Base-by-base conservation (phyloP, 2,329 filamentous ascomycete genomes). In the Epichloe sp. region DNA sequence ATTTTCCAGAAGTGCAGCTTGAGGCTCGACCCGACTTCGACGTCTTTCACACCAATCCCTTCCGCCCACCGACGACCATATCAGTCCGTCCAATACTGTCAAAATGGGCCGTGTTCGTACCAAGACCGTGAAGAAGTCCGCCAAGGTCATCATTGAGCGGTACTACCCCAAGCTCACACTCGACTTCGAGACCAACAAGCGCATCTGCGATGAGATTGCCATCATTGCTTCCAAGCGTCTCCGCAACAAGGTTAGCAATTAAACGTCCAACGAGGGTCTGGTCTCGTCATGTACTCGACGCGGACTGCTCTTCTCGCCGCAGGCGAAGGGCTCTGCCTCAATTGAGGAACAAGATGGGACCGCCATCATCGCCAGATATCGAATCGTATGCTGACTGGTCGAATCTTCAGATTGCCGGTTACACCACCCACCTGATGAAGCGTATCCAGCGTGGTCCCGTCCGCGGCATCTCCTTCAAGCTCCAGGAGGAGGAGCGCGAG, bases 111-210 rank as follows among this genome's bases (percentile, higher is more conserved):
- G 79, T 72, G 80, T 83, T 71, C 78, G 80, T 62, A 83, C 80
- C 61, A 83, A 83, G 77, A 83, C 80, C 57, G 78, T 81, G 63
- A 82, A 82, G 78, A 81, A 80, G 77, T 80, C 77, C 80, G 90
- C 93, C 79, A 98, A 98, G 87, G 89, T 96, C 82, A 91, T 97
- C 79, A 97, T 98, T 77, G 90, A 96, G 86, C 83, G 86, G 63
- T 94, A 93, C 81, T 94, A 95, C 79, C 93, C 93, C 71, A 89
- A 88, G 77, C 82, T 98, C 73, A 96, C 90, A 60, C 88, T 97
- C 70, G 93, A 98, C 80, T 98, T 98, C 79, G 93, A 98, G 85
- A 95, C 88, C 83, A 96, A 96, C 86, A 96, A 96, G 87, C 82
- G 89, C 68, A 94, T 97, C 69, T 97, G 93, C 80, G 93, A 97